phyloP scores from a whole-genome alignment of 116 monocot genomes.

The Trichopus zeylanicus region DNA sequence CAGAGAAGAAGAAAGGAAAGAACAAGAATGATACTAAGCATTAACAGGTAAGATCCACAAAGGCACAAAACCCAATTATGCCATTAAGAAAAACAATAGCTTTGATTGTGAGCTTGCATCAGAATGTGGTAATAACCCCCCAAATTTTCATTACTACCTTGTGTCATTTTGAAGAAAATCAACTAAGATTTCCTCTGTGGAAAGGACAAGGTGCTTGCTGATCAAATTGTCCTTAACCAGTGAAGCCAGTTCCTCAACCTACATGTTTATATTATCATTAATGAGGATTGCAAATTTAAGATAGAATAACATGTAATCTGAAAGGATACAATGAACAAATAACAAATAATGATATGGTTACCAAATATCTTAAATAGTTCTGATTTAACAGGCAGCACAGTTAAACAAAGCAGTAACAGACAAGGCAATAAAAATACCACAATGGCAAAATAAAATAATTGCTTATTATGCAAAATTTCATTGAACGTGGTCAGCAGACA shows the following conservation, averaged over 20 bases:
- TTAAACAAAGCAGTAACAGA: too few species aligned
- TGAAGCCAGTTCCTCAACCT: conserved; percentile 91
- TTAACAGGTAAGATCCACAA: neutral
- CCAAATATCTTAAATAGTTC: too few species aligned
- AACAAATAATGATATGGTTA: too few species aligned
- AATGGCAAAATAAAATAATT: too few species aligned
- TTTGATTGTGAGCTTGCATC: too few species aligned
- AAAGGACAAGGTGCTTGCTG: conserved; percentile 87
- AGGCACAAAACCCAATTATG: neutral
- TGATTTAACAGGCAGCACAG: too few species aligned
- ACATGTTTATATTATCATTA: conserved; percentile 5
- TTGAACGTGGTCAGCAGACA: too few species aligned
- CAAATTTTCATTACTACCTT: conserved; percentile 23
- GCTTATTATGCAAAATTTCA: too few species aligned
- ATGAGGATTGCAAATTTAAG: neutral
- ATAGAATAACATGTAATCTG: too few species aligned
- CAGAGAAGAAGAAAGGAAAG: neutral
- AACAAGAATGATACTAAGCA: neutral
- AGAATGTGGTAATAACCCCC: too few species aligned
- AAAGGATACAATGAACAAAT: too few species aligned
- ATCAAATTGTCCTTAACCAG: conserved; percentile 86
- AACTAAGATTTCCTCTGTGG: conserved; percentile 57
- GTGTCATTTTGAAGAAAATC: conserved; percentile 57
- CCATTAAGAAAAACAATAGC: neutral
- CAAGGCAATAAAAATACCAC: too few species aligned